These are phyloP conservation scores for Tricholoma matsutake DNA, from an alignment of 768 basidiomycete genomes.

Conservation along the genomic window DNA sequence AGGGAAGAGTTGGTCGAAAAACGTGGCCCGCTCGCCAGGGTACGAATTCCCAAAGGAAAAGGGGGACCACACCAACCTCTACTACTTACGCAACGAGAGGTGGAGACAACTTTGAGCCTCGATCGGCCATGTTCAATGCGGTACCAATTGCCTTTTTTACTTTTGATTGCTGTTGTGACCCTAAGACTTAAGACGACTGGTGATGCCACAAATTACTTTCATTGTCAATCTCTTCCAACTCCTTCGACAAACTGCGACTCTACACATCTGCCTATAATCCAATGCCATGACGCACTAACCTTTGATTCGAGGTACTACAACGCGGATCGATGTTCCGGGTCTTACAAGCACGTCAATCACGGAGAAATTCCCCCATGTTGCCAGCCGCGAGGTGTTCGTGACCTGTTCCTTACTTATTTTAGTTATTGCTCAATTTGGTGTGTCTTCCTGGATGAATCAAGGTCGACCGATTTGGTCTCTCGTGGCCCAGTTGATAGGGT, in stretches of 20 bases:
- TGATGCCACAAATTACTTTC: neutral
- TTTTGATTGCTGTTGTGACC: constrained; percentile 7
- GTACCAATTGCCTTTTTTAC: constrained; percentile 1
- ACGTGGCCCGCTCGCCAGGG: constrained; percentile 4
- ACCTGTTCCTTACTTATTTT: neutral
- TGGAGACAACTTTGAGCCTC: constrained; percentile 6
- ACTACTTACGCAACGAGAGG: constrained; percentile 8
- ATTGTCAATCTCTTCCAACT: no score
- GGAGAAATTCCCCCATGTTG: no score
- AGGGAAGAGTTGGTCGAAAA: neutral
- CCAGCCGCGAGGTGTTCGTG: neutral
- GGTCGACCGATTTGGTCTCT: constrained; percentile 6
- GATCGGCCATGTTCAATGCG: constrained; percentile 5
- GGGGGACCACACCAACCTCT: constrained; percentile 10
- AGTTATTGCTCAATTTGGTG: neutral
- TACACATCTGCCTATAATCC: no score
- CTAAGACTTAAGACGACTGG: no score
- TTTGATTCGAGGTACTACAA: no score
- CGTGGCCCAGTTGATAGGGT: neutral
- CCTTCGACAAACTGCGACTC: no score
- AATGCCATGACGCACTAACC: no score
- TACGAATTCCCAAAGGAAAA: neutral
- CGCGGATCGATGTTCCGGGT: neutral
- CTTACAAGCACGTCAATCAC: no score
- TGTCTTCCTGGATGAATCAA: constrained; percentile 3